These are phyloP conservation scores for Closterium sp. DNA, from an alignment of 139 green algal genomes.

Conservation along the genomic window DNA sequence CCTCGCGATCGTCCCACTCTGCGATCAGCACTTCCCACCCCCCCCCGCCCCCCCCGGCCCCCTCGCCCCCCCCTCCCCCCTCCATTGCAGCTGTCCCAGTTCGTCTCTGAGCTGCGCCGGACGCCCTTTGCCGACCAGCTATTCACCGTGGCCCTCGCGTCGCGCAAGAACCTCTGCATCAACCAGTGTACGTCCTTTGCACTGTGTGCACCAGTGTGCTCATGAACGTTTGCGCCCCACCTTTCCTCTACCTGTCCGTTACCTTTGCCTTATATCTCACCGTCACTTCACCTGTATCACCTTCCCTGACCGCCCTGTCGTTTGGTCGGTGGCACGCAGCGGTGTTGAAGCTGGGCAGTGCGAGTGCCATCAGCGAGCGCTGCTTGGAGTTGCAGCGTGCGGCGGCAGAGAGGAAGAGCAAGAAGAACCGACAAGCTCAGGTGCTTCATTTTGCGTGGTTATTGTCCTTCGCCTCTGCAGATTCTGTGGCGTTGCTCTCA, in stretches of 20 bases:
- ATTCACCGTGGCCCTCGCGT: constrained; percentile 30
- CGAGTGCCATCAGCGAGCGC: constrained; percentile 78
- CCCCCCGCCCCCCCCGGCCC: no score
- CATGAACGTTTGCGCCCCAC: background rate
- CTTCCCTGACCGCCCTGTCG: no score
- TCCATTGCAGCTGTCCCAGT: constrained; percentile 72
- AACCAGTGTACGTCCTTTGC: constrained; percentile 69
- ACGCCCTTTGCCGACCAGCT: constrained; percentile 41
- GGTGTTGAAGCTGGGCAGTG: constrained; percentile 13
- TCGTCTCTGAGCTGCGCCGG: constrained; percentile 54
- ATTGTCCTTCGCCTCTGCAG: no score
- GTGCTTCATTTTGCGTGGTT: no score
- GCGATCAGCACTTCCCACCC: no score
- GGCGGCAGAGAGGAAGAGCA: background rate
- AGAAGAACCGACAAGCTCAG: no score
- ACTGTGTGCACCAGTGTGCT: no score
- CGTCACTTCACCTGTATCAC: background rate
- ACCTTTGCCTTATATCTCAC: background rate
- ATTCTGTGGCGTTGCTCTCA: no score
- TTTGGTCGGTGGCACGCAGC: no score
- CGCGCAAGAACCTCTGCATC: constrained; percentile 76
- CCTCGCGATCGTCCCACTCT: no score
- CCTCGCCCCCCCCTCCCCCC: background rate
- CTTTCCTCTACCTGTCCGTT: background rate
- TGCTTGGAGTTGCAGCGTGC: constrained; percentile 81